Base-by-base conservation (phyloP, 2,329 filamentous ascomycete species). In the Colletotrichum lini region DNA sequence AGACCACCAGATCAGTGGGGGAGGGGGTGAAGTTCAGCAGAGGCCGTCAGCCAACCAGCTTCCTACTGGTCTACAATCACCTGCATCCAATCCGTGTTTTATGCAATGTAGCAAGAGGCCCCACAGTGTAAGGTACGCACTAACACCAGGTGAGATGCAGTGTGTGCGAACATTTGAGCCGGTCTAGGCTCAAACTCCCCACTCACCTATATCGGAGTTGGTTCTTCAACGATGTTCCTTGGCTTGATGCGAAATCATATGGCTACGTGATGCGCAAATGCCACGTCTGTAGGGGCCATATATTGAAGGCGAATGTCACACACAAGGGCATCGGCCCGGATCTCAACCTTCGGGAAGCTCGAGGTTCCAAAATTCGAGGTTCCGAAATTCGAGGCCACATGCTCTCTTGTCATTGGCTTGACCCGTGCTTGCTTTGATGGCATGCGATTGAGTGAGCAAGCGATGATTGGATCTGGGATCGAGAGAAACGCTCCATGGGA, bases 51-150 rank as follows among this genome's bases (percentile, higher is more conserved):
- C 30, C 30, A 35, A 35, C 30, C 30, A 0, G 30, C 30, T 35
- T 35, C 30, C 30, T 35, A 35, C 30, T 35, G 44, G 62, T 30
- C 18, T 66, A 54, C 62, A 26, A 21, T 18, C 10, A 49, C n/a
- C 40, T 66, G 54, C 63, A 70, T 54, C 47, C 67, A 70, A 66
- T 59, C 54, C 49, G 58, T 38, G 16, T 23, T 65, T 47, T 69
- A 65, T 69, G 66, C 67, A 58, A 42, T 49, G 61, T 54, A 65
- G 35, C 38, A 42, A 50, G 52, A 23, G 44, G 23, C 44, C 61
- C 30, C 53, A 30, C 61, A 58, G 35, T 59, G 44, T n/a, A 60
- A 60, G 57, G 57, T 47, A 60, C 50, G 50, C 26, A 30, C 57
- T 21, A 21, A 35, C 2, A 10, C 30, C 57, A 60, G 18, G 57